Conservation (phyloP, 1,139 yeast species). For the Suhomyces taliae region DNA sequence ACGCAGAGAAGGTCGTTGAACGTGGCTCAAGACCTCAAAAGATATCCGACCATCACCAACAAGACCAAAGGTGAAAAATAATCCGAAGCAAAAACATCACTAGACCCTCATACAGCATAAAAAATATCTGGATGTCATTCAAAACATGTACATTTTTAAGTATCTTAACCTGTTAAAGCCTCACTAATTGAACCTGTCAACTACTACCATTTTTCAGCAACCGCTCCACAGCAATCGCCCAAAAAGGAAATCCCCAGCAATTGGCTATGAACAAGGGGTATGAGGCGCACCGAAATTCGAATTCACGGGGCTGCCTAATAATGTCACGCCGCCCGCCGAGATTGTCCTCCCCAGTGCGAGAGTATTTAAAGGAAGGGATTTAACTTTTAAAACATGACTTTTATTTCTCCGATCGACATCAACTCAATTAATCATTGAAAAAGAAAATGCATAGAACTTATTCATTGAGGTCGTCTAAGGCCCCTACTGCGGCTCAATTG, state of each 20-base stretch:
- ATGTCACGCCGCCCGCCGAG: slow-evolving; percentile 8
- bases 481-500: slow-evolving; percentile 95
- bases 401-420: background rate
- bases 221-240: slow-evolving; percentile 7
- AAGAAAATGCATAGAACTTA: slow-evolving; percentile 92
- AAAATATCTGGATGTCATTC: too few species aligned
- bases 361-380: slow-evolving; percentile 7
- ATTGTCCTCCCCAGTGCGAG: background rate
- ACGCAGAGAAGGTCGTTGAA: background rate
- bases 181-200: background rate
- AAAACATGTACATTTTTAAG: background rate
- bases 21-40: background rate
- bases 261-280: slow-evolving; percentile 8
- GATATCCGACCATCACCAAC: background rate
- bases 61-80: background rate
- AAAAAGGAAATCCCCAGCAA: slow-evolving; percentile 9
- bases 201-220: slow-evolving; percentile 1
- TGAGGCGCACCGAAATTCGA: slow-evolving; percentile 8
- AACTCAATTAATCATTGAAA: background rate
- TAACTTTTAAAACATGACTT: background rate
- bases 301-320: slow-evolving; percentile 9
- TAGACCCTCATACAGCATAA: too few species aligned
- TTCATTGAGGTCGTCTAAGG: slow-evolving; percentile 90
- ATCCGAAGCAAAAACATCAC: background rate
- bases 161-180: background rate